Evolutionary conservation across 2,329 filamentous ascomycete genomes (phyloP).

Genomic region (Hymenoscyphus albidus): DNA sequence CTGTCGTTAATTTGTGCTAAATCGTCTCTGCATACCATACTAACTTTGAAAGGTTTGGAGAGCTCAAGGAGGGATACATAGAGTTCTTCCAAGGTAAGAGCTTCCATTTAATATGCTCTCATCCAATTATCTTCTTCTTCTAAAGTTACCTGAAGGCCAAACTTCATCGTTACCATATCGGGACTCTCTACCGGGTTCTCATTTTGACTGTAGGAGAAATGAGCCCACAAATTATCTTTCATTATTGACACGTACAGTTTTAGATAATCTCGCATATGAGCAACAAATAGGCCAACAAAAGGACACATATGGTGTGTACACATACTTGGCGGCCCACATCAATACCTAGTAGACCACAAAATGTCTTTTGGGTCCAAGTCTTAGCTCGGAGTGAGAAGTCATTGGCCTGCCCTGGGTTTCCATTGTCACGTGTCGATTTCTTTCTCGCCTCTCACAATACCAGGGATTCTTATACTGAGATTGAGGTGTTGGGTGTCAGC

Average conservation of each 20-base stretch:
- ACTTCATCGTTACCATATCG: not conserved
- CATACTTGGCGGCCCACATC: too few species aligned
- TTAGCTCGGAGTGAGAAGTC: too few species aligned
- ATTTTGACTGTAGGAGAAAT: not conserved
- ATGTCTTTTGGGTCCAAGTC: too few species aligned
- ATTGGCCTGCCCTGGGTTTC: too few species aligned
- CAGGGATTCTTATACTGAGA: too few species aligned
- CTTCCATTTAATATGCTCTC: not conserved
- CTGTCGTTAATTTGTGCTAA: too few species aligned
- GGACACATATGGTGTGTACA: not conserved
- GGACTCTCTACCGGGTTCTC: not conserved
- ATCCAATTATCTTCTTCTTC: not conserved
- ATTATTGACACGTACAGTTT: not conserved
- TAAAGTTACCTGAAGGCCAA: not conserved
- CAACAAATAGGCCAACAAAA: not conserved
- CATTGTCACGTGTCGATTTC: too few species aligned
- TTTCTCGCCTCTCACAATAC: too few species aligned
- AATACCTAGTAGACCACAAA: too few species aligned
- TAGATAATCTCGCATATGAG: not conserved
- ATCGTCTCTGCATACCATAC: not conserved
- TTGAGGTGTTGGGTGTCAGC: too few species aligned
- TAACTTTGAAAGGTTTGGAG: not conserved
- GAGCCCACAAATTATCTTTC: not conserved
- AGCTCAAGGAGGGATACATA: not conserved
- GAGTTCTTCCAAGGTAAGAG: not conserved